Conservation (phyloP, 2,329 filamentous ascomycete species). For the Hypoxylon sp. region DNA sequence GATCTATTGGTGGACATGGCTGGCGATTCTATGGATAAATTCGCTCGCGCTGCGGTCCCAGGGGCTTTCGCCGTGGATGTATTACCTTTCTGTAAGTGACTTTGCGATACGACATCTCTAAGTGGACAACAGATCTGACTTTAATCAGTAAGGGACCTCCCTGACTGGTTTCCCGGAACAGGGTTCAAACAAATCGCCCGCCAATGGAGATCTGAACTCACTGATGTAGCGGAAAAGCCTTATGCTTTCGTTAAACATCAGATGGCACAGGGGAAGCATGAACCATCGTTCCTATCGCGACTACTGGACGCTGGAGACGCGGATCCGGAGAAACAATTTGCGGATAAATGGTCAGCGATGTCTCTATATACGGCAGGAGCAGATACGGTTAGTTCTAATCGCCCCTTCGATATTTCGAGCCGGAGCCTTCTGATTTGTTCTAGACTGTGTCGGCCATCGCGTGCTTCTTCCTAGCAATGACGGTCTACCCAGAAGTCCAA, state of each 20-base stretch:
- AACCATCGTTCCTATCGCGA: conserved; percentile 35
- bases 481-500: too few species aligned
- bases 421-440: not conserved
- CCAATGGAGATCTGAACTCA: conserved; percentile 29
- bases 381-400: conserved; percentile 43
- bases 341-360: conserved; percentile 41
- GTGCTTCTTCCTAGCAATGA: not conserved
- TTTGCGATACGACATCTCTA: not conserved
- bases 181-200: conserved; percentile 44
- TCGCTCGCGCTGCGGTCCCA: conserved; percentile 31
- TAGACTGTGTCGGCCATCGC: conserved; percentile 58
- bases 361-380: conserved; percentile 43
- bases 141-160: conserved; percentile 42
- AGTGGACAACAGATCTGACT: conserved; percentile 7
- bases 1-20: conserved; percentile 46
- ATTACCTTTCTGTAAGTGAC: conserved; percentile 43
- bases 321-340: conserved; percentile 28
- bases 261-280: conserved; percentile 32
- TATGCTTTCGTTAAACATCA: conserved; percentile 42
- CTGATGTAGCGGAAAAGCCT: conserved; percentile 37
- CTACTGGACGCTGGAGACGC: conserved; percentile 22
- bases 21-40: conserved; percentile 40
- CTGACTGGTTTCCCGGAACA: conserved; percentile 49
- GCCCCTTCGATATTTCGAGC: not conserved
- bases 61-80: conserved; percentile 49